Evolutionary conservation across 345 rosid genomes (phyloP).

Genomic region (Toxicodendron radicans): DNA sequence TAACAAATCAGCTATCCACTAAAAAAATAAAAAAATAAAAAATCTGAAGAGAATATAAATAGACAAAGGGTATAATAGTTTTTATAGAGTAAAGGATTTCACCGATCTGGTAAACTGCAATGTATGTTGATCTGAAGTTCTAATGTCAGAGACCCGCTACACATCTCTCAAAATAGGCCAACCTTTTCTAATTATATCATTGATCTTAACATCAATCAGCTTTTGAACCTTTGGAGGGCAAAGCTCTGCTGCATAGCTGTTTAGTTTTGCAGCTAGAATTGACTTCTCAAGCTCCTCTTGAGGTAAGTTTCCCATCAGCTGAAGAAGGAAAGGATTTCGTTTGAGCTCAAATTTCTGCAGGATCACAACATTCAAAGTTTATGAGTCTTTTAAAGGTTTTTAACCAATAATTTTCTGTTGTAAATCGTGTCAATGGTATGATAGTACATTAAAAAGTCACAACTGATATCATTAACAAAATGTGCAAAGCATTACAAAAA

Average conservation of each 20-base stretch:
- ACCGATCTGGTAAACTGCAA: too few species aligned
- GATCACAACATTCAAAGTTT: conserved; percentile 7
- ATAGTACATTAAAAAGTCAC: not conserved
- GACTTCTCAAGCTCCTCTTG: conserved; percentile 87
- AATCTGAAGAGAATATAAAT: too few species aligned
- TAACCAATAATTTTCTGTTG: not conserved
- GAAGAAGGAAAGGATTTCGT: conserved; percentile 71
- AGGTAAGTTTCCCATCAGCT: conserved; percentile 73
- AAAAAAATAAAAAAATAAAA: too few species aligned
- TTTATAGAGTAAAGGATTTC: too few species aligned
- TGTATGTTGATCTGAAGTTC: not conserved
- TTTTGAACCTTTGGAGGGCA: conserved; percentile 64
- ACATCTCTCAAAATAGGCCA: conserved; percentile 76
- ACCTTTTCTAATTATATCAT: conserved; percentile 69
- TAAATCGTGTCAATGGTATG: too few species aligned
- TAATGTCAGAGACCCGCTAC: conserved; percentile 22
- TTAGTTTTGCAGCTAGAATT: conserved; percentile 66
- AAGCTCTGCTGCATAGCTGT: conserved; percentile 82
- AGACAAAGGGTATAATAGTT: too few species aligned
- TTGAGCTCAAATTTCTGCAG: conserved; percentile 94
- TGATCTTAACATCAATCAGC: conserved; percentile 61
- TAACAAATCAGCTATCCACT: too few species aligned
- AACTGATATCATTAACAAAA: not conserved
- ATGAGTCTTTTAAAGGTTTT: not conserved
- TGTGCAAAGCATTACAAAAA: not conserved